phyloP scores from a whole-genome alignment of 495 filamentous ascomycete genomes.

The Cairneyella variabilis region DNA sequence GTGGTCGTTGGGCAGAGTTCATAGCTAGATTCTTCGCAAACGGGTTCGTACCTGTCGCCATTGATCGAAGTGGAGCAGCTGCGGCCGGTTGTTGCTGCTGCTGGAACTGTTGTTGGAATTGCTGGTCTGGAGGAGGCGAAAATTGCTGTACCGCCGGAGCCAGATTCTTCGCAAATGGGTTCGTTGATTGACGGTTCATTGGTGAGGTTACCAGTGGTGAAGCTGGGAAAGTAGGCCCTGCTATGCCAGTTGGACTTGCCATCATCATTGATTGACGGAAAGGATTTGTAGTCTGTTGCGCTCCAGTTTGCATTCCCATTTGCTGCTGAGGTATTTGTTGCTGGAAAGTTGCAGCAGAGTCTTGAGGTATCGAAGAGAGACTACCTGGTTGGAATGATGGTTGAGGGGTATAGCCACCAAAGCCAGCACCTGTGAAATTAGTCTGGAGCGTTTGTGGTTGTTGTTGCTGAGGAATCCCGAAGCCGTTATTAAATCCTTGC shows the following conservation, averaged over 20 bases:
- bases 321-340: conserved; percentile 31
- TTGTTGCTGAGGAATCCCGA: conserved; percentile 50
- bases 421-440: conserved; percentile 75
- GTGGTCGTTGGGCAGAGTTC: conserved; percentile 31
- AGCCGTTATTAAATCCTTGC: conserved; percentile 27
- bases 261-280: conserved; percentile 84
- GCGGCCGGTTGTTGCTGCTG: conserved; percentile 24
- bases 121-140: conserved; percentile 46
- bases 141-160: conserved; percentile 43
- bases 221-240: conserved; percentile 21
- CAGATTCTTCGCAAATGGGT: conserved; percentile 70
- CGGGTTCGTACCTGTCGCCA: conserved; percentile 67
- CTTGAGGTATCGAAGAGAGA: conserved; percentile 62
- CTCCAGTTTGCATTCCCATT: conserved; percentile 26
- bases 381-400: conserved; percentile 47
- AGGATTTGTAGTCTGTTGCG: conserved; percentile 68
- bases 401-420: conserved; percentile 78
- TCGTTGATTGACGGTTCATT: conserved; percentile 67
- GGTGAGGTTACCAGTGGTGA: conserved; percentile 34
- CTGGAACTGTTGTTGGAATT: conserved; percentile 32
- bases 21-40: conserved; percentile 49
- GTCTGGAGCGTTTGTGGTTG: conserved; percentile 49
- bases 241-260: conserved; percentile 30
- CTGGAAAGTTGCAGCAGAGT: conserved; percentile 38
- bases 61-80: conserved; percentile 50